Evolutionary conservation across 2,329 filamentous ascomycete species (phyloP).

Genomic region (Didymella exigua): DNA sequence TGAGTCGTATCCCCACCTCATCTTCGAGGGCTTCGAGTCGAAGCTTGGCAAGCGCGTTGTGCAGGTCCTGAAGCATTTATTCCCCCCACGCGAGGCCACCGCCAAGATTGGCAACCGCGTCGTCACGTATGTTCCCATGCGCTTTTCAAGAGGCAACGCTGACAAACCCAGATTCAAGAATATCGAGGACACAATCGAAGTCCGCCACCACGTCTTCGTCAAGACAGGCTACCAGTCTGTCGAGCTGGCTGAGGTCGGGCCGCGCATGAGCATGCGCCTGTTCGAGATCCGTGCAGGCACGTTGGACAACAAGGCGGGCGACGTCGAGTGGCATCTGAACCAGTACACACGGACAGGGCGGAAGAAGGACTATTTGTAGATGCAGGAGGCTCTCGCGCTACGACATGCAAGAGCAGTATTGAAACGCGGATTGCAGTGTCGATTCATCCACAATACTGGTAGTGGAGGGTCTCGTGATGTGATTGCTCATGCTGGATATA

Average conservation of each 20-base stretch:
- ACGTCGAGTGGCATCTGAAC: constrained; percentile 94
- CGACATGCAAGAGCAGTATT: background rate
- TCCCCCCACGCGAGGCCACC: constrained; percentile 82
- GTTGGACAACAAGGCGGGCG: constrained; percentile 90
- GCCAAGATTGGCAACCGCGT: constrained; percentile 84
- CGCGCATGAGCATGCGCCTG: constrained; percentile 93
- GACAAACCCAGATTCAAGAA: constrained; percentile 64
- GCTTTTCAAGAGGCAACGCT: background rate
- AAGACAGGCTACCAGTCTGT: constrained; percentile 89
- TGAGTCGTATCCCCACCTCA: constrained; percentile 90
- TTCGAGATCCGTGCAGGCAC: constrained; percentile 94
- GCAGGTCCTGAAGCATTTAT: constrained; percentile 91
- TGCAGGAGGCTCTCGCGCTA: background rate
- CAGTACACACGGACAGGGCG: constrained; percentile 91
- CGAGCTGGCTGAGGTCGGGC: constrained; percentile 57
- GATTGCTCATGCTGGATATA: constrained; percentile 7
- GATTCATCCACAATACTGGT: background rate
- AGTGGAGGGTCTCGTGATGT: constrained; percentile 52
- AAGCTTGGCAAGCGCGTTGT: constrained; percentile 80
- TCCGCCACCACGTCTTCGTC: constrained; percentile 93
- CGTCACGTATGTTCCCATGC: constrained; percentile 61
- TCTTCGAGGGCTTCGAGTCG: constrained; percentile 92
- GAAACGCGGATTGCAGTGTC: background rate
- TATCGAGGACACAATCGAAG: constrained; percentile 84
- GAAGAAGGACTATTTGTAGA: constrained; percentile 87